Evolutionary conservation across 768 basidiomycete genomes (phyloP), one percentile per base, ranked within the genome.

Genomic region (Zangia roseola): DNA sequence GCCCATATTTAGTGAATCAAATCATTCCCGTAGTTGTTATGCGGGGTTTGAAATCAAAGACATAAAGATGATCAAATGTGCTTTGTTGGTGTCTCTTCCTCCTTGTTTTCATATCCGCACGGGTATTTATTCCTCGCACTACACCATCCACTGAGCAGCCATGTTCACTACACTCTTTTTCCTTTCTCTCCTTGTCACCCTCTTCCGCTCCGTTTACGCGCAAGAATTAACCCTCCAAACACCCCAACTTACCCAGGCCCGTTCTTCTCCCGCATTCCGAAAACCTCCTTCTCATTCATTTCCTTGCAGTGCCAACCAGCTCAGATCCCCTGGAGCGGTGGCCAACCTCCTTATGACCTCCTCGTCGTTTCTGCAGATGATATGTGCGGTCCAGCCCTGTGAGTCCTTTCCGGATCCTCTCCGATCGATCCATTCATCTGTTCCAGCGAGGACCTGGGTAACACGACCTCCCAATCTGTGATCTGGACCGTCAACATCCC

Each of bases 111-210:
- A 58, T 58, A 61, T 55, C 53, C 55, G 53, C 12, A 3, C 20
- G 19, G 30, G 31, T 58, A 56, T 55, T 55, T 54, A 56, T 47
- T 34, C 43, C n/a, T 17, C 21, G 33, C 23, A 24, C 10, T 34
- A 40, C 25, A 28, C 33, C 20, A 33, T 21, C 54, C 33, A 28
- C 55, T 34, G 54, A 53, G 52, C 54, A 57, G 69, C 67, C 70
- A 91, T 91, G 89, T 83, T 83, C 79, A 72, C 81, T 74, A 87
- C 89, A 71, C 70, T 91, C 87, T 43, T 88, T 88, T 77, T 78
- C 52, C 64, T 80, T 71, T 75, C 85, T 61, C 80, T 90, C 83
- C 70, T 89, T 73, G 68, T 77, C 62, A 63, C 73, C 57, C 71
- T 83, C 65, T 58, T 80, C 61, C 73, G 63, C 54, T 71, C 71